Conservation (phyloP, 2,329 filamentous ascomycete species). For the Ophiostoma novo-ulmi region DNA sequence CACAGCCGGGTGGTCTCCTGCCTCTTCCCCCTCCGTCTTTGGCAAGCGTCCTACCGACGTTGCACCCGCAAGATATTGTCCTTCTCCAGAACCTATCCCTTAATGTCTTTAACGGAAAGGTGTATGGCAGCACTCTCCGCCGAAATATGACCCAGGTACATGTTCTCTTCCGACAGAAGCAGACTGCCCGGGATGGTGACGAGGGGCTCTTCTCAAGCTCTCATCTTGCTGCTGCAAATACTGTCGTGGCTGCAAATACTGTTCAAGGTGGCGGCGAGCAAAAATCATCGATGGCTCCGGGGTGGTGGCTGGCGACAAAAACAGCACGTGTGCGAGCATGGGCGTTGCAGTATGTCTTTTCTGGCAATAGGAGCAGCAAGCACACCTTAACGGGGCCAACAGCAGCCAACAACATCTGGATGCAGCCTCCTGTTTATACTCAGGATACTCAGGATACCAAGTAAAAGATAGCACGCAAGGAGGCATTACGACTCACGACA, state of each 20-base stretch:
- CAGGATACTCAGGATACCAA: conserved; percentile 30
- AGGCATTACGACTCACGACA: not conserved
- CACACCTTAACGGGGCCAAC: not conserved
- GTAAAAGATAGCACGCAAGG: not conserved
- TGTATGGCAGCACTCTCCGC: conserved; percentile 79
- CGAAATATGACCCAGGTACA: conserved; percentile 64
- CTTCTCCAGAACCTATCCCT: conserved; percentile 75
- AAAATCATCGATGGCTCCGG: conserved; percentile 28
- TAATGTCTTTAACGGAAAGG: conserved; percentile 65
- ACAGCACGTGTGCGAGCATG: conserved; percentile 66
- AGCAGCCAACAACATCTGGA: conserved; percentile 8
- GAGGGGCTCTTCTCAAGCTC: conserved; percentile 49
- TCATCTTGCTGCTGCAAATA: conserved; percentile 41
- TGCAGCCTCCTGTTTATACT: conserved; percentile 31
- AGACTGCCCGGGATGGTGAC: not conserved
- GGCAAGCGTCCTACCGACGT: conserved; percentile 35
- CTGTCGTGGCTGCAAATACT: not conserved
- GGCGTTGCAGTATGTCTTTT: conserved; percentile 62
- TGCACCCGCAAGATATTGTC: conserved; percentile 70
- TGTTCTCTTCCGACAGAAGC: conserved; percentile 54
- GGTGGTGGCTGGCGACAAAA: conserved; percentile 50
- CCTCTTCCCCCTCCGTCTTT: conserved; percentile 32
- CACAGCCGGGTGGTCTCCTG: not conserved
- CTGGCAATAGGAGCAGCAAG: not conserved
- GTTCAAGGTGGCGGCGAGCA: not conserved